Base-by-base conservation (phyloP, 805 yeast genomes). In the Candida ipomoeae region DNA sequence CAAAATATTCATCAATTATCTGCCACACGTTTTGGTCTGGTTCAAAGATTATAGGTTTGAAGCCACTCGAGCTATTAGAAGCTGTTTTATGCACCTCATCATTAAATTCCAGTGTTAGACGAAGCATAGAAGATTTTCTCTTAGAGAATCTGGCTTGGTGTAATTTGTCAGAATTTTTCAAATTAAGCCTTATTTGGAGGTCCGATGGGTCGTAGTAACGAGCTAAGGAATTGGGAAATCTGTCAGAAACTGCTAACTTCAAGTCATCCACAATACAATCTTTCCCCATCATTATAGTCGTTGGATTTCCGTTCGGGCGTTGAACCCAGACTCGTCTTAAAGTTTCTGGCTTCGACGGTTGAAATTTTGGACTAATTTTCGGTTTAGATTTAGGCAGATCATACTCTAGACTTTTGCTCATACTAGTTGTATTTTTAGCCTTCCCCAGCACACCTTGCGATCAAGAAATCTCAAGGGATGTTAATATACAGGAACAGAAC, bases 241-340 rank as follows among this genome's bases (percentile, higher is more conserved):
- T 87, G 41, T 69, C 69, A 35, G 83, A 66, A 1, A 91, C 76
- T 52, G 81, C 76, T 10, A 76, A 69, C 61, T 91, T 91, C 58
- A 91, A 71, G 65, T 92, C 96, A 65, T 91, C 98, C 5, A 91
- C 78, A 1, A 90, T 76, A 61, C 87, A 92, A 18, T 66, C 62
- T 31, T 81, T 81, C 15, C 74, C 72, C 17, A 87, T 85, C 51
- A 74, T 63, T 6, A 91, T 67, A 1, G 95, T 80, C 0, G 96
- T 88, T 2, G 97, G 87, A 15, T 74, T 75, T 1, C 81, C 81
- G 20, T 68, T 66, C 0, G 71, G 68, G 38, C 76, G 66, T 48
- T 66, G 75, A 5, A 83, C 78, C 88, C 88, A 83, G 1, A 83
- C 75, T 45, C 88, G 62, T 23, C 36, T 50, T 8, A 31, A 21